These are phyloP conservation scores for Flaveria linearis DNA, from an alignment of 129 eudicot genomes.

Conservation along the genomic window DNA sequence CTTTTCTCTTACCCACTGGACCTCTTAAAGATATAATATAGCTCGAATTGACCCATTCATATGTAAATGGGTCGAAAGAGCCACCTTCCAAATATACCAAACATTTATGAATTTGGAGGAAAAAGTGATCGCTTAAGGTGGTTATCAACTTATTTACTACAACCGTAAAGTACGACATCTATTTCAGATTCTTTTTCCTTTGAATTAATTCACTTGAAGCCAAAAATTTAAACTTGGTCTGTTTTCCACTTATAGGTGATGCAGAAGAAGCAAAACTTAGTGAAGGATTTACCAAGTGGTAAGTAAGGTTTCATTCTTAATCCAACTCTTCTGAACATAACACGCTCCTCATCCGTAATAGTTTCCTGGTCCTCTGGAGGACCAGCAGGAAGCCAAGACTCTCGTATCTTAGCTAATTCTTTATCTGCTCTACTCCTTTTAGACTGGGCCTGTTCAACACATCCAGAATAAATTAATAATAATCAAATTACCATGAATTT, in stretches of 20 bases:
- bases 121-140: neutral
- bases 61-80: neutral
- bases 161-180: neutral
- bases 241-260: constrained; percentile 21
- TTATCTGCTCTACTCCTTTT: constrained; percentile 83
- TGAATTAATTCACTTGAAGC: neutral
- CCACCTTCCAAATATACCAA: neutral
- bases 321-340: constrained; percentile 84
- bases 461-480: constrained; percentile 20
- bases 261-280: constrained; percentile 3
- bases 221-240: constrained; percentile 2
- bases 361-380: constrained; percentile 97
- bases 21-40: neutral
- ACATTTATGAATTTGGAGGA: neutral
- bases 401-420: constrained; percentile 76
- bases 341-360: constrained; percentile 90
- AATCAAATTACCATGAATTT: constrained; percentile 4
- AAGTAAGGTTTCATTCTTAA: constrained; percentile 91
- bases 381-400: constrained; percentile 81
- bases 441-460: constrained; percentile 65
- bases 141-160: neutral
- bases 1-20: neutral
- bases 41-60: neutral
- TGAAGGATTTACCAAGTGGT: constrained; percentile 73
- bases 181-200: constrained; percentile 10